phyloP scores from a whole-genome alignment of 345 rosid genomes.

The Hevea brasiliensis region DNA sequence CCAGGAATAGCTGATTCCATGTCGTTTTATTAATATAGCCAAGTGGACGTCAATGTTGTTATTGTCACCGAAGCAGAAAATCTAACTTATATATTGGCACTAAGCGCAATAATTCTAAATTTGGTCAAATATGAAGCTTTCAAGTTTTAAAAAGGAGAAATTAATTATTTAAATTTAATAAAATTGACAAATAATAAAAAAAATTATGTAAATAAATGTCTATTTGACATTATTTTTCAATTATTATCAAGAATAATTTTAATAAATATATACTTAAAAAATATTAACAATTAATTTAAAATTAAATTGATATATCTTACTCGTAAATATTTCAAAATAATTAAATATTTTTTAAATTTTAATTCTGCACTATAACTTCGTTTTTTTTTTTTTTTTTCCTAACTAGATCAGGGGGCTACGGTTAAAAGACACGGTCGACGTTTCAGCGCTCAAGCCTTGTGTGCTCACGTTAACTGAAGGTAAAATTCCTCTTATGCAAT shows the following conservation, averaged over 20 bases:
- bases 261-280: no score
- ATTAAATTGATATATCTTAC: no score
- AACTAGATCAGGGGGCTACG: constrained; percentile 66
- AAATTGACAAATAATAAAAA: not conserved
- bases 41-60: constrained; percentile 1
- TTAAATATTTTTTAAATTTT: no score
- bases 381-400: no score
- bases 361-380: not conserved
- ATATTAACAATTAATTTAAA: no score
- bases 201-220: not conserved
- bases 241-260: no score
- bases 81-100: not conserved
- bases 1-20: no score
- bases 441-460: constrained; percentile 84
- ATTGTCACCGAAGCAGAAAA: not conserved
- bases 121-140: constrained; percentile 3
- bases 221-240: not conserved
- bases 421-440: constrained; percentile 72
- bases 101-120: not conserved
- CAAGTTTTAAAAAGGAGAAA: not conserved
- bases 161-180: not conserved
- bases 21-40: not conserved
- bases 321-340: no score
- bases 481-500: constrained; percentile 11
- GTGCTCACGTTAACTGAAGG: constrained; percentile 67